Evolutionary conservation across 371 early-diverging fungal genomes (phyloP).

Genomic region (Basidiobolus meristosporus): DNA sequence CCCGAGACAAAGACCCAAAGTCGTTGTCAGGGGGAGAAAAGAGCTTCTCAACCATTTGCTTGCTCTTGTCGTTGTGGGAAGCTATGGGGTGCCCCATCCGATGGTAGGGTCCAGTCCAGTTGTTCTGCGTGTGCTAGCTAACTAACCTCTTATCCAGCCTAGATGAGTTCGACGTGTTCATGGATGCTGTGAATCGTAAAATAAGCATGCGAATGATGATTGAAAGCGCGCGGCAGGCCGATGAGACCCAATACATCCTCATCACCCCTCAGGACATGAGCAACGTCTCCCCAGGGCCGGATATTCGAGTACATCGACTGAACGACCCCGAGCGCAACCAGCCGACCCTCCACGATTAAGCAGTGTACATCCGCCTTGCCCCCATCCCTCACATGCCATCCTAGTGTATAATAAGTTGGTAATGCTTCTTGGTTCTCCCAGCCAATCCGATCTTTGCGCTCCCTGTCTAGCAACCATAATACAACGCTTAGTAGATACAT

Average conservation of each 20-base stretch:
- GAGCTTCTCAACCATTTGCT: conserved; percentile 94
- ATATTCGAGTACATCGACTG: conserved; percentile 44
- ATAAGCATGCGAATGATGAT: conserved; percentile 78
- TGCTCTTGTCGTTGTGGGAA: conserved; percentile 94
- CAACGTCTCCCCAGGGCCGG: conserved; percentile 33
- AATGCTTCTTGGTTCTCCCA: too few species aligned
- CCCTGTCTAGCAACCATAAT: too few species aligned
- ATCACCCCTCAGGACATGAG: conserved; percentile 81
- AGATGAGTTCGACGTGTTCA: conserved; percentile 99
- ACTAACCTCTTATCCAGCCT: conserved; percentile 20
- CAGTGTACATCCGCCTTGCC: too few species aligned
- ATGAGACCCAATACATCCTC: conserved; percentile 72
- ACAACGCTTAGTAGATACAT: too few species aligned
- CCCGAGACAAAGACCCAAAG: conserved; percentile 62
- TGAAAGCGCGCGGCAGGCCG: conserved; percentile 47
- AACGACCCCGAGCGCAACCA: conserved; percentile 50
- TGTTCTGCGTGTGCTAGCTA: background rate
- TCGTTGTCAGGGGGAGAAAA: conserved; percentile 98
- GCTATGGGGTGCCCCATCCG: conserved; percentile 87
- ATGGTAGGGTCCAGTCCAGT: conserved; percentile 21
- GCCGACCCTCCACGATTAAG: conserved; percentile 5
- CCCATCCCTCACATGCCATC: too few species aligned
- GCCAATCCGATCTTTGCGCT: too few species aligned
- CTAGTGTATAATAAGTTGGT: too few species aligned
- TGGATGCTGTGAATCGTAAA: conserved; percentile 96